Conservation (phyloP, 2,329 filamentous ascomycete genomes). For the Fusarium cyanostomum region DNA sequence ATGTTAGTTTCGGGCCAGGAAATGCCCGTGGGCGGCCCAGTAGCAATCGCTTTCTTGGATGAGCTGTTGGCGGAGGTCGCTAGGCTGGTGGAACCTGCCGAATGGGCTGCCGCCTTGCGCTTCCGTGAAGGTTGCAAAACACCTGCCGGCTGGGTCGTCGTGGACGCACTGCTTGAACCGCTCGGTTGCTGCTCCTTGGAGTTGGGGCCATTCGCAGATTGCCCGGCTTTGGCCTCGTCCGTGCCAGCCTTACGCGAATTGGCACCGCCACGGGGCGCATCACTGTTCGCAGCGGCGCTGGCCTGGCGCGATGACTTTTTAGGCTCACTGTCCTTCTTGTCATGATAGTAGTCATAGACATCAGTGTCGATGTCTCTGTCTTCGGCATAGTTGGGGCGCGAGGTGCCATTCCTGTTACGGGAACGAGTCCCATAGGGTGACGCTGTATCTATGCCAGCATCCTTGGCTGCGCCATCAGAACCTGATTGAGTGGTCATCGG, state of each 20-base stretch:
- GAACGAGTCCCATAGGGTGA: constrained; percentile 92
- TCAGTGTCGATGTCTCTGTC: constrained; percentile 91
- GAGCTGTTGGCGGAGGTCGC: constrained; percentile 36
- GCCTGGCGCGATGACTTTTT: constrained; percentile 66
- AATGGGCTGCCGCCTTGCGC: constrained; percentile 75
- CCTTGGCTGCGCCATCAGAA: constrained; percentile 59
- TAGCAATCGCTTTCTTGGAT: constrained; percentile 36
- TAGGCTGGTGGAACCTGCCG: constrained; percentile 37
- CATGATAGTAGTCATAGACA: constrained; percentile 73
- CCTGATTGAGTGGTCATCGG: constrained; percentile 60
- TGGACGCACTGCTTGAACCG: constrained; percentile 42
- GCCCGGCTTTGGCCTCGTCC: constrained; percentile 52
- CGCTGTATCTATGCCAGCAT: constrained; percentile 61
- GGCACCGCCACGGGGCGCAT: constrained; percentile 47
- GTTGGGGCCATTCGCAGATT: constrained; percentile 51
- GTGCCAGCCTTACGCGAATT: constrained; percentile 54
- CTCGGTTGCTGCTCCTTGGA: constrained; percentile 49
- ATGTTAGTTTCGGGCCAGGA: constrained; percentile 77
- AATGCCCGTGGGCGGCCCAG: constrained; percentile 52
- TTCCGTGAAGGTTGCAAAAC: constrained; percentile 73
- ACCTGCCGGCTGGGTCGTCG: constrained; percentile 61
- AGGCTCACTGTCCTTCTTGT: constrained; percentile 63
- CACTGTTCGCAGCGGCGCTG: constrained; percentile 51
- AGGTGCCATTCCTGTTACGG: constrained; percentile 82
- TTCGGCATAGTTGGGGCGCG: constrained; percentile 94